Percentiles rank a stretch among this genome's conserved stretches.
Conservation (phyloP, 352 stramenopile species). For the Globisporangium cystogenes region DNA sequence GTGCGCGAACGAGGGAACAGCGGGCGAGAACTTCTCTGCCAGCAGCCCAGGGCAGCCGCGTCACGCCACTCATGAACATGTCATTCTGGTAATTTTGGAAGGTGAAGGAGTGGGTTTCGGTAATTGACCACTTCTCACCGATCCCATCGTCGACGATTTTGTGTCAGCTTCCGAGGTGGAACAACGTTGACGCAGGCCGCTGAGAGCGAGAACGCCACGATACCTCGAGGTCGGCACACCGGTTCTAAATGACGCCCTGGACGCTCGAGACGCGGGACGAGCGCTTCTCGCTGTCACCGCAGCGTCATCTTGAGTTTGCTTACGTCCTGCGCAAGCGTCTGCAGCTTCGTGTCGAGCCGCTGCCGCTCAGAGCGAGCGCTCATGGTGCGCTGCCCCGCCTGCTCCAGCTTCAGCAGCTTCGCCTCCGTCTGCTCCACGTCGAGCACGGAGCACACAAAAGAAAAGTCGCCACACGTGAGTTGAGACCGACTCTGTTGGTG, state of each 20-base stretch:
- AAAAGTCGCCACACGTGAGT: too few relatives aligned
- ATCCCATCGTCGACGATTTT: too few relatives aligned
- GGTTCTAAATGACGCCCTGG: too few relatives aligned
- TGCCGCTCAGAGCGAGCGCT: constrained; percentile 30
- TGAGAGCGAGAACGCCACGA: too few relatives aligned
- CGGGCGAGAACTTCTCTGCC: not conserved
- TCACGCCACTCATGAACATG: not conserved
- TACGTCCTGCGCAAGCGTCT: constrained; percentile 23
- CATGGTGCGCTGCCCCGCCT: constrained; percentile 35
- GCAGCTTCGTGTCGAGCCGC: constrained; percentile 23
- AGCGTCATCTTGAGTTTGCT: constrained; percentile 27
- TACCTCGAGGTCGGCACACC: too few relatives aligned
- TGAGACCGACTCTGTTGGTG: too few relatives aligned
- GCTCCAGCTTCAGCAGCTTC: constrained; percentile 34
- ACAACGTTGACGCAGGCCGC: too few relatives aligned
- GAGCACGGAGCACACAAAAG: not conserved
- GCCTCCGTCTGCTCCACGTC: constrained; percentile 27
- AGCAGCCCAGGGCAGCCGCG: not conserved
- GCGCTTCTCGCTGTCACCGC: too few relatives aligned
- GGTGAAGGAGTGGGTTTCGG: too few relatives aligned
- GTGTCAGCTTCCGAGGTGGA: not conserved
- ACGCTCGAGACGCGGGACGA: too few relatives aligned
- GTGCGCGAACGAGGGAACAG: too few relatives aligned
- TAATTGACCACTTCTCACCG: not conserved
- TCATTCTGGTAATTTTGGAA: too few relatives aligned